A percentile compares a stretch with the other conserved stretches of the same genome.
Evolutionary conservation across 305 asterid genomes (phyloP).

Genomic region (Fraxinus angustifolia): DNA sequence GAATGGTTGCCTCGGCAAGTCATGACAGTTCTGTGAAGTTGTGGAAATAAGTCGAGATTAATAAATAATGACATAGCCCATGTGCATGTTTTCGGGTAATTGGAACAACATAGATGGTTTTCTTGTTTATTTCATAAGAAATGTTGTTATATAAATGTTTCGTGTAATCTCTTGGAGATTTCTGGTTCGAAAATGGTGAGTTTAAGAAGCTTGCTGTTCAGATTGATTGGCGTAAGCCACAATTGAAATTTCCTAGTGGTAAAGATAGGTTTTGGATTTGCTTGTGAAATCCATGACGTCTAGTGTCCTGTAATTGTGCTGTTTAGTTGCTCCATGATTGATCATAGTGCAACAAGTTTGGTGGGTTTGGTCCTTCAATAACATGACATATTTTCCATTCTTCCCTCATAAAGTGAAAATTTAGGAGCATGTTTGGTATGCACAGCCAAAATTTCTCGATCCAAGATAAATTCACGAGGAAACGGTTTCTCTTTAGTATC

Average conservation of each 20-base stretch:
- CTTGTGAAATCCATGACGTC: background rate
- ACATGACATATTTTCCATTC: background rate
- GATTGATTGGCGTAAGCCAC: background rate
- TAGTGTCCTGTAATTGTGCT: background rate
- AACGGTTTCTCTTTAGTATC: too few species aligned
- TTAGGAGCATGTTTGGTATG: background rate
- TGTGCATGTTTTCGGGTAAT: background rate
- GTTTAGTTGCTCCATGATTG: background rate
- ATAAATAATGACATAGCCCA: background rate
- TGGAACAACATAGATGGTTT: background rate
- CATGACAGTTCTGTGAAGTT: slow-evolving; percentile 90
- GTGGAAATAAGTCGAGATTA: slow-evolving; percentile 54
- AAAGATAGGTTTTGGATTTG: background rate
- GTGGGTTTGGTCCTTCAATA: background rate
- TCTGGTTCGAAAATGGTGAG: background rate
- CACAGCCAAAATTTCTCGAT: too few species aligned
- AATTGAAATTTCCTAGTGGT: background rate
- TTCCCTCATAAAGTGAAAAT: background rate
- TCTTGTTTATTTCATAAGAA: background rate
- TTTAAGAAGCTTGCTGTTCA: background rate
- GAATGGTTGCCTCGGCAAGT: slow-evolving; percentile 94
- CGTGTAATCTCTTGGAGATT: background rate
- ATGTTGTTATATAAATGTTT: background rate
- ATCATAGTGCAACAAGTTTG: background rate
- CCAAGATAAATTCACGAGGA: too few species aligned